phyloP scores from a whole-genome alignment of 345 rosid genomes.

The Dipteronia dyeriana region DNA sequence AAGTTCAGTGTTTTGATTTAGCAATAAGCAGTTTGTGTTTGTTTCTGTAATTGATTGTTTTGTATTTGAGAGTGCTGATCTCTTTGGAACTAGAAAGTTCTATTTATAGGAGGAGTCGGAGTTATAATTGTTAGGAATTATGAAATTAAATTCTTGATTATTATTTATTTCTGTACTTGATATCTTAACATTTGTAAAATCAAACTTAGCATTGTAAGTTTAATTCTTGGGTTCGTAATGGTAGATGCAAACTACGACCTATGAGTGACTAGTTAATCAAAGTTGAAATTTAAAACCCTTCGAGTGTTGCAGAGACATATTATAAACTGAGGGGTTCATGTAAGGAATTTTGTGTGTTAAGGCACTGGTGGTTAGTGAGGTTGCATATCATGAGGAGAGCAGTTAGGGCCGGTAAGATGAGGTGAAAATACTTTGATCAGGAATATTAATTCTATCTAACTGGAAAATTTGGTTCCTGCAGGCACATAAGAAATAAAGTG shows the following conservation, averaged over 20 bases:
- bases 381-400: neutral
- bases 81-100: neutral
- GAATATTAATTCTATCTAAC: conserved; percentile 42
- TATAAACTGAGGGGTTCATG: neutral
- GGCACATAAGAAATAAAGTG: conserved; percentile 79
- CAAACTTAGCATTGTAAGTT: neutral
- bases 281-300: neutral
- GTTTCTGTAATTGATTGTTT: neutral
- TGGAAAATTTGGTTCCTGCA: conserved; percentile 86
- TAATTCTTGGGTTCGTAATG: neutral
- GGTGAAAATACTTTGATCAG: conserved; percentile 23
- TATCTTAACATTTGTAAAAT: neutral
- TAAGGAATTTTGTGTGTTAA: neutral
- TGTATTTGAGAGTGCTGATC: neutral
- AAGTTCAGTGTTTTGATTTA: neutral
- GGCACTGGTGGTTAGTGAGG: neutral
- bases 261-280: neutral
- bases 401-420: neutral
- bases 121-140: neutral
- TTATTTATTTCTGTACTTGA: neutral
- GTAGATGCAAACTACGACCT: neutral
- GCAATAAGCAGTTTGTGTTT: neutral
- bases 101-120: neutral
- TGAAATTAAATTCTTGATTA: neutral
- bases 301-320: neutral